Evolutionary conservation across 202 grass and related monocot genomes (phyloP).

Genomic region (Saccharum hybrid): DNA sequence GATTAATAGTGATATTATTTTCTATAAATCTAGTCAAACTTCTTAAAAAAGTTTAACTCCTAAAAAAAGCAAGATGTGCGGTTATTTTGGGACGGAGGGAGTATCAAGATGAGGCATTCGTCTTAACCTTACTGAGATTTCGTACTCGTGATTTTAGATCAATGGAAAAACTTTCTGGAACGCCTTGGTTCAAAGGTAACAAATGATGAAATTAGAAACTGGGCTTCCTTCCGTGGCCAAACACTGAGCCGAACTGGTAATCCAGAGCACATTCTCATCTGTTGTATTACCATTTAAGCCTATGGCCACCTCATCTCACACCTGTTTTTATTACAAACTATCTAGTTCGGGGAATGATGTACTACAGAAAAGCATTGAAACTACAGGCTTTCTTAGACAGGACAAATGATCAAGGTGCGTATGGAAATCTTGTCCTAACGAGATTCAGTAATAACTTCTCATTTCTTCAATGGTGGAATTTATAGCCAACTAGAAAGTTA

Average conservation of each 20-base stretch:
- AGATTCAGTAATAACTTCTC: slow-evolving; percentile 7
- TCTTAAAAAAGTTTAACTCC: neutral
- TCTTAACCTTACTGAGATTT: slow-evolving; percentile 26
- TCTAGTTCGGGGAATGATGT: slow-evolving; percentile 95
- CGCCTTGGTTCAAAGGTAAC: slow-evolving; percentile 57
- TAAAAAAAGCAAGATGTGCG: neutral
- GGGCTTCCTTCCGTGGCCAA: slow-evolving; percentile 97
- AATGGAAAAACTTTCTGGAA: slow-evolving; percentile 90
- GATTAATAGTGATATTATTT: too few relatives aligned
- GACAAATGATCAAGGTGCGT: slow-evolving; percentile 62
- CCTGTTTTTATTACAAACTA: slow-evolving; percentile 36
- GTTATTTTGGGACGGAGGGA: neutral
- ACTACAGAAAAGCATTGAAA: slow-evolving; percentile 77
- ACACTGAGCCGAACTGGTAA: slow-evolving; percentile 95
- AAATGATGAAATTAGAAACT: slow-evolving; percentile 76
- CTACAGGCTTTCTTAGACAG: slow-evolving; percentile 84
- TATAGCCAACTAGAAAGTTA: neutral
- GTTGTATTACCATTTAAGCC: slow-evolving; percentile 6
- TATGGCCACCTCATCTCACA: slow-evolving; percentile 35
- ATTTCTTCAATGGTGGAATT: slow-evolving; percentile 28
- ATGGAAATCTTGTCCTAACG: slow-evolving; percentile 19
- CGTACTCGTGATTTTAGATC: slow-evolving; percentile 55
- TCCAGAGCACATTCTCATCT: slow-evolving; percentile 33
- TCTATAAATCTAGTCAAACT: too few relatives aligned
- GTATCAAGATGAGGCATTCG: neutral